Evolutionary conservation across 176 grass and related monocot genomes (phyloP).

Genomic region (Bromus sterilis): DNA sequence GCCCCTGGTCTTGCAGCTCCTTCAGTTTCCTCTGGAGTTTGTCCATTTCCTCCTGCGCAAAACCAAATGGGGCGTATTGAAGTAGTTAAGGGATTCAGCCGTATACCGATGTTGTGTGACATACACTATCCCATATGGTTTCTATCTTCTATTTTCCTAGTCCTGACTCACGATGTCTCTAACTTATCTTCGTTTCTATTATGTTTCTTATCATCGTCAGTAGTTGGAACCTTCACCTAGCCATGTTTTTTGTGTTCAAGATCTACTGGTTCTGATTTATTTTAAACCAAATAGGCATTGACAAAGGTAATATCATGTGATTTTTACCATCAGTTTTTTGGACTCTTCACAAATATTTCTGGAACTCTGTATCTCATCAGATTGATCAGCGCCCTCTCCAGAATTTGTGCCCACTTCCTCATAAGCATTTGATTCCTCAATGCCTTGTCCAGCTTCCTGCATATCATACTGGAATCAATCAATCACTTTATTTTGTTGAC

Average conservation of each 20-base stretch:
- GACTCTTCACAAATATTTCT: slow-evolving; percentile 13
- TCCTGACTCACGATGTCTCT: background rate
- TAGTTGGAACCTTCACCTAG: background rate
- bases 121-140: background rate
- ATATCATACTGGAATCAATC: background rate
- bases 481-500: background rate
- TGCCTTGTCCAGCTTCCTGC: slow-evolving; percentile 13
- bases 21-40: slow-evolving; percentile 31
- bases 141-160: background rate
- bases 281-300: background rate
- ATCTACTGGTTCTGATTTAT: background rate
- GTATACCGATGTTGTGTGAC: background rate
- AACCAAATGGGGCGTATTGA: background rate
- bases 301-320: background rate
- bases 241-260: background rate
- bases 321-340: slow-evolving; percentile 34
- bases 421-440: background rate
- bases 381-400: slow-evolving; percentile 15
- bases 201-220: background rate
- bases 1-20: slow-evolving; percentile 4
- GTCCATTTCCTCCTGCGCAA: slow-evolving; percentile 23
- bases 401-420: background rate
- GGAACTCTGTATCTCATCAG: slow-evolving; percentile 18
- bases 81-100: background rate
- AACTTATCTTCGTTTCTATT: background rate